Evolutionary conservation across 73 alveolate genomes (phyloP).

Genomic region (Paramecium caudatum): DNA sequence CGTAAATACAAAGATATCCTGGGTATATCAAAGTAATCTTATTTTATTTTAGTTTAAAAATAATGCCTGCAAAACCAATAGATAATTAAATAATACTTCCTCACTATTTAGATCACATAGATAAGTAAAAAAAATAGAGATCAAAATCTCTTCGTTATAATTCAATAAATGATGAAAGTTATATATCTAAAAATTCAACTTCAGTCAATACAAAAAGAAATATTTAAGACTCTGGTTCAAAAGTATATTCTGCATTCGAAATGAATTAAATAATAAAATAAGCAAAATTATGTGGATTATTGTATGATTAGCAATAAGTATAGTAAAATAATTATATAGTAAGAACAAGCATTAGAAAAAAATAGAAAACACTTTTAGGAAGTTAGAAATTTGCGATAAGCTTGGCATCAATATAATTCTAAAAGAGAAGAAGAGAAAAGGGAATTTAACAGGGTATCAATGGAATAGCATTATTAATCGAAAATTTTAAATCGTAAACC

Average conservation of each 20-base stretch:
- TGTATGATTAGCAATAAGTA: neutral
- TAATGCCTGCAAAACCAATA: neutral
- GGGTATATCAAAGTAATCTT: constrained; percentile 18
- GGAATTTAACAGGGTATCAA: neutral
- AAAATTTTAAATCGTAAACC: neutral
- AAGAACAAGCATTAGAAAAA: neutral
- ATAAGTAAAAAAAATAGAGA: constrained; percentile 17
- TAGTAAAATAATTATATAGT: no score
- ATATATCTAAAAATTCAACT: no score
- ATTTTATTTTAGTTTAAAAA: neutral
- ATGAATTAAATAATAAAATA: constrained; percentile 6
- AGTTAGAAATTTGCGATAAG: neutral
- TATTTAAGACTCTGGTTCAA: no score
- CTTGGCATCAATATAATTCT: neutral
- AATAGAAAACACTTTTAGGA: neutral
- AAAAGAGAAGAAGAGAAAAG: neutral
- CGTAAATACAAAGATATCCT: neutral
- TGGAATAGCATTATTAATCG: neutral
- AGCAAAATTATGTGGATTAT: constrained; percentile 13
- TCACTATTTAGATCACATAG: neutral
- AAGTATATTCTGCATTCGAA: constrained; percentile 6
- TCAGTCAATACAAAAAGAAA: no score
- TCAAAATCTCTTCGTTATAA: neutral
- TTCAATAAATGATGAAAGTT: neutral
- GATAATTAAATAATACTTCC: no score